Base-by-base conservation (phyloP, 305 asterid species). In the Rubia peregrina region DNA sequence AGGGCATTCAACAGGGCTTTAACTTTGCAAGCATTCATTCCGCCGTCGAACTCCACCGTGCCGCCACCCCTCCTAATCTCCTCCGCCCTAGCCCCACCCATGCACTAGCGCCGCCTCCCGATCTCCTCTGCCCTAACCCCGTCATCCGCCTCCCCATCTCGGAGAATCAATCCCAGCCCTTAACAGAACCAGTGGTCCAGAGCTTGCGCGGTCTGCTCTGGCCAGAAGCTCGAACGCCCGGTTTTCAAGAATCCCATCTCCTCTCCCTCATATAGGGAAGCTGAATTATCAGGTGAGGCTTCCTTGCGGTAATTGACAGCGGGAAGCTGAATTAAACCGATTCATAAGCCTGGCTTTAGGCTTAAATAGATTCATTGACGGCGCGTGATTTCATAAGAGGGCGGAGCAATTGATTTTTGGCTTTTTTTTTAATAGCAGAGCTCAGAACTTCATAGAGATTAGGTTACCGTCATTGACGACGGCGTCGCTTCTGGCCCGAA, bases 141-240 rank as follows among this genome's bases (percentile, higher is more conserved):
- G 8, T 22, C 71, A 3, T 51, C 65, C 36, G 51, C 62, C 12
- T 17, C 67, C 1, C 66, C 73, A 6, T 13, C 83, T 5, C 89
- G 88, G 68, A 80, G 71, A 69, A 61, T 84, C 78, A 86, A 82
- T 69, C n/a, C 85, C 17, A 90, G 96, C 70, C 91, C 96, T 61
- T 96, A 84, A 84, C 82, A 90, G 33, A 90, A 75, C 84, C 95
- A 92, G 16, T 93, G 98, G 98, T 89, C 97, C 70, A 81, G 95
- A 76, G 98, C 95, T 67, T 94, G 98, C 30, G 78, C 90, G 67
- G 78, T 93, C 19, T 84, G 97, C 42, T 89, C 96, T 24, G 94
- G 98, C 57, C 80, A 85, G 66, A 92, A 85, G 82, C 73, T 92
- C 67, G 78, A 79, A 63, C 96, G 94, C 43, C 80, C 83, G 38